Conservation (phyloP, 2,329 filamentous ascomycete genomes). For the Phaeophleospora eucalypticola region DNA sequence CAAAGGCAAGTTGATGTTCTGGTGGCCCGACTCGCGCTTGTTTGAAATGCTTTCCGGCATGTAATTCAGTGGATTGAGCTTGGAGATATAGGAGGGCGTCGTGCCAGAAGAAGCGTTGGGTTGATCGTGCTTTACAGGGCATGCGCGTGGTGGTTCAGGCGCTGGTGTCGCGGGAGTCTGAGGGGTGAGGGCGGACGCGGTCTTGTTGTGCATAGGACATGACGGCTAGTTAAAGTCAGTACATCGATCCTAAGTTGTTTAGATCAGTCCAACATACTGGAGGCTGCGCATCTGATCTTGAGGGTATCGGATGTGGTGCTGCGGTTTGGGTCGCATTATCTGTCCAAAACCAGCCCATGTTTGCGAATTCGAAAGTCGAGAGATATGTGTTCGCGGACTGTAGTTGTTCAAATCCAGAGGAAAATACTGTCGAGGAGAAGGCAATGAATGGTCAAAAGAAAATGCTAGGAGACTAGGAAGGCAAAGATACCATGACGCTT, state of each 20-base stretch:
- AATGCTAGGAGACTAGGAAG: not conserved
- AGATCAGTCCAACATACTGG: too few relatives aligned
- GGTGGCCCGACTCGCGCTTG: constrained; percentile 62
- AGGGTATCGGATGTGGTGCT: constrained; percentile 48
- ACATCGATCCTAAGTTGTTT: too few relatives aligned
- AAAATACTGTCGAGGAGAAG: too few relatives aligned
- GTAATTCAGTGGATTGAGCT: constrained; percentile 80
- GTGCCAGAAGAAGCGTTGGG: constrained; percentile 18
- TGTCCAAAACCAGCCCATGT: constrained; percentile 70
- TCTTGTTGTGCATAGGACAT: constrained; percentile 64
- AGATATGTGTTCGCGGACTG: too few relatives aligned
- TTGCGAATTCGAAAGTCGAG: constrained; percentile 12
- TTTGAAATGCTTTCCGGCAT: constrained; percentile 90
- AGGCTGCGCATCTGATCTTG: constrained; percentile 46
- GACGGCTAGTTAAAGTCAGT: constrained; percentile 48
- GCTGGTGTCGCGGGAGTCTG: constrained; percentile 22
- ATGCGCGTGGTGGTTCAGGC: constrained; percentile 43
- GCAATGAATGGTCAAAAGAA: constrained; percentile 1
- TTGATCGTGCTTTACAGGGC: constrained; percentile 45
- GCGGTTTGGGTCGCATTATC: constrained; percentile 43
- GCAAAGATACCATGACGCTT: constrained; percentile 2
- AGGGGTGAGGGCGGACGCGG: constrained; percentile 31
- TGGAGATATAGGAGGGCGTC: constrained; percentile 55
- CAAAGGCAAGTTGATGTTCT: constrained; percentile 70
- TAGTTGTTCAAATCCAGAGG: too few relatives aligned